phyloP scores from a whole-genome alignment of 129 eudicot species.

The Flaveria bidentis region DNA sequence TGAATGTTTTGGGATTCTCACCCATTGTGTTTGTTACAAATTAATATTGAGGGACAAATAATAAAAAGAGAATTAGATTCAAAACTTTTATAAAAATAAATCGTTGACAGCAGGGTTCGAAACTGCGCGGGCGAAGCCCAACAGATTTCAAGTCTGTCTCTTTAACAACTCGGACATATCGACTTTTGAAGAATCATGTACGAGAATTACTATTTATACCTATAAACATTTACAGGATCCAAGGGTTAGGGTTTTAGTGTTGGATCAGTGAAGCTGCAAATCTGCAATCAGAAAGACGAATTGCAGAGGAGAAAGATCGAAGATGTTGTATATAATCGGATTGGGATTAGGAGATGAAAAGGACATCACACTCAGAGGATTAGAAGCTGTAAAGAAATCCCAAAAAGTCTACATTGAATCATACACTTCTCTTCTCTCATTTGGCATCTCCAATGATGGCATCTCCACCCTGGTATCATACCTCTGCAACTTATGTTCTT shows the following conservation, averaged over 20 bases:
- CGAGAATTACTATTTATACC: too few species aligned
- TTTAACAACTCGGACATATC: slow-evolving; percentile 99
- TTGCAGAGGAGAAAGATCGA: neutral
- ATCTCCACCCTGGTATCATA: slow-evolving; percentile 33
- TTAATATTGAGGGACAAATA: too few species aligned
- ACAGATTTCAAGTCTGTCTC: slow-evolving; percentile 99
- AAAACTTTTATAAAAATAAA: neutral
- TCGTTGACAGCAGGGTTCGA: slow-evolving; percentile 99
- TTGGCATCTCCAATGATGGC: slow-evolving; percentile 27
- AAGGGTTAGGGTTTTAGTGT: too few species aligned
- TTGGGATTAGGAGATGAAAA: slow-evolving; percentile 86
- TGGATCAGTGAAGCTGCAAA: neutral
- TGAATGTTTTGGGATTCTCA: too few species aligned
- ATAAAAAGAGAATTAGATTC: too few species aligned
- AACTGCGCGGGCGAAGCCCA: slow-evolving; percentile 99
- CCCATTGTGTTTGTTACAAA: too few species aligned
- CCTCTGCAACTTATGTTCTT: neutral
- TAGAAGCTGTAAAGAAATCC: slow-evolving; percentile 41
- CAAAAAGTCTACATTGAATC: slow-evolving; percentile 4
- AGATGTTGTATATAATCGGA: slow-evolving; percentile 79
- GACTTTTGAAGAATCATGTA: slow-evolving; percentile 23
- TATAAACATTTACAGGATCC: too few species aligned
- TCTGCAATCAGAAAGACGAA: neutral
- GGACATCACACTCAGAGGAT: slow-evolving; percentile 80
- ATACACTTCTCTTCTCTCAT: slow-evolving; percentile 30